A percentile compares a stretch with the other conserved stretches of the same genome.
Conservation (phyloP, 2,329 filamentous ascomycete species). For the Aspergillus hiratsukae region DNA sequence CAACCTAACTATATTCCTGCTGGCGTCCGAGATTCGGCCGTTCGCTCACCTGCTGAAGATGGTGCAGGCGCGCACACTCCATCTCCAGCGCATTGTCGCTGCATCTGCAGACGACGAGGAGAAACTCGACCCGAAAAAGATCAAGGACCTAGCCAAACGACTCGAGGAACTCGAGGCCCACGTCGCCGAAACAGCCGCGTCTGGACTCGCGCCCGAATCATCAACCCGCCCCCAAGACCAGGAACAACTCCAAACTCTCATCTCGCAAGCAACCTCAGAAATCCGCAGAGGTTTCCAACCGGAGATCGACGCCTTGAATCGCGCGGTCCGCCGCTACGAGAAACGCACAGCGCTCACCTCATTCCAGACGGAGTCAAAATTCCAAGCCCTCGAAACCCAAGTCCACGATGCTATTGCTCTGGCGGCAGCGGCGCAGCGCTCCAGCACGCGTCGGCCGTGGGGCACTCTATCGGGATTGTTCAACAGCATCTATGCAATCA, state of each 20-base stretch:
- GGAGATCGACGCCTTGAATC: conserved; percentile 81
- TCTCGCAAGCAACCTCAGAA: conserved; percentile 46
- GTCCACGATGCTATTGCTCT: conserved; percentile 74
- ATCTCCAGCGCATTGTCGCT: conserved; percentile 69
- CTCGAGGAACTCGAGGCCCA: conserved; percentile 66
- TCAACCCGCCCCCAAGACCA: conserved; percentile 6
- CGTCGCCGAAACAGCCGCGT: conserved; percentile 36
- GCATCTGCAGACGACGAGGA: conserved; percentile 29
- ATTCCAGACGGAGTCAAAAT: conserved; percentile 69
- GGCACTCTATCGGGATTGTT: conserved; percentile 28
- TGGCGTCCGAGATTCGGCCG: conserved; percentile 81
- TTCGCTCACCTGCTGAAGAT: conserved; percentile 77
- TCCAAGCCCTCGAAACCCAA: conserved; percentile 66
- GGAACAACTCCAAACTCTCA: conserved; percentile 38
- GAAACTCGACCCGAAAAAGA: conserved; percentile 22
- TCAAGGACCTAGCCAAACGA: conserved; percentile 59
- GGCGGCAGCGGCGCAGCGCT: conserved; percentile 63
- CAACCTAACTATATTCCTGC: conserved; percentile 84
- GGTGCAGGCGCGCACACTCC: conserved; percentile 71
- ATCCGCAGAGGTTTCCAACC: conserved; percentile 66
- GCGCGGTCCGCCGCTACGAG: conserved; percentile 85
- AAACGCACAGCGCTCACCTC: conserved; percentile 75
- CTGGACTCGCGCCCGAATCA: conserved; percentile 16
- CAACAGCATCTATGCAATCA: conserved; percentile 31
- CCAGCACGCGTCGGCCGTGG: conserved; percentile 15